These are phyloP conservation scores for Globisporangium orthogonon DNA, from an alignment of 352 stramenopile genomes.

Conservation along the genomic window DNA sequence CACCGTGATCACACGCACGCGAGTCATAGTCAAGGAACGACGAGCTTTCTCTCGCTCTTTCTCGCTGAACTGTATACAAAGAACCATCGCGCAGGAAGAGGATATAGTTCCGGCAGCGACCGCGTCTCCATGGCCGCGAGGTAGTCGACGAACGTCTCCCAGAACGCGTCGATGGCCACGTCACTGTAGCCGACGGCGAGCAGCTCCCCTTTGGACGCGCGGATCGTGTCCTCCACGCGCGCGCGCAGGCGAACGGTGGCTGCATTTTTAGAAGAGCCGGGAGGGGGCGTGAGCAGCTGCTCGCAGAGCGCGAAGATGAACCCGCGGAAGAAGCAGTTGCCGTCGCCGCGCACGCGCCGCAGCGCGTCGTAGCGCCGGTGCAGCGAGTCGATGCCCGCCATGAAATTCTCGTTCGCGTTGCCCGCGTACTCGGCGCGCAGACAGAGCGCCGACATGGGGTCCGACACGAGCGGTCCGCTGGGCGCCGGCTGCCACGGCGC, in stretches of 20 bases:
- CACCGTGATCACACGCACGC: slow-evolving; percentile 47
- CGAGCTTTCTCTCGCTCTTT: background rate
- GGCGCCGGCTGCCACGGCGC: slow-evolving; percentile 5
- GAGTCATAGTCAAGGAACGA: slow-evolving; percentile 20
- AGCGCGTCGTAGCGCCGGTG: slow-evolving; percentile 64
- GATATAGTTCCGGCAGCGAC: slow-evolving; percentile 49
- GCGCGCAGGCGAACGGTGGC: slow-evolving; percentile 20
- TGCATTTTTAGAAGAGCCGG: background rate
- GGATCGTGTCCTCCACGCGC: slow-evolving; percentile 56
- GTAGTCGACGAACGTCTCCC: slow-evolving; percentile 90
- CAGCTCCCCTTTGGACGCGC: slow-evolving; percentile 62
- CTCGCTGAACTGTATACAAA: slow-evolving; percentile 9
- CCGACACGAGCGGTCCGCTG: slow-evolving; percentile 36
- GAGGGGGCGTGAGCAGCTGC: slow-evolving; percentile 29
- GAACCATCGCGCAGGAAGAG: too few relatives aligned
- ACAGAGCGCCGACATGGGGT: slow-evolving; percentile 45
- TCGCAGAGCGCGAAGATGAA: slow-evolving; percentile 89
- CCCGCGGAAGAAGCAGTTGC: slow-evolving; percentile 90
- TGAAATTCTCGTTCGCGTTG: slow-evolving; percentile 70
- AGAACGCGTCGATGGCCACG: slow-evolving; percentile 91
- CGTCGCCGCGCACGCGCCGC: slow-evolving; percentile 82
- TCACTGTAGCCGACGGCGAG: slow-evolving; percentile 87
- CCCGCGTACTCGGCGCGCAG: slow-evolving; percentile 68
- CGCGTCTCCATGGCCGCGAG: slow-evolving; percentile 73
- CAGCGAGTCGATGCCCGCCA: slow-evolving; percentile 60